Evolutionary conservation across 306 rosid species (phyloP).

Genomic region (Castanospermum australe): DNA sequence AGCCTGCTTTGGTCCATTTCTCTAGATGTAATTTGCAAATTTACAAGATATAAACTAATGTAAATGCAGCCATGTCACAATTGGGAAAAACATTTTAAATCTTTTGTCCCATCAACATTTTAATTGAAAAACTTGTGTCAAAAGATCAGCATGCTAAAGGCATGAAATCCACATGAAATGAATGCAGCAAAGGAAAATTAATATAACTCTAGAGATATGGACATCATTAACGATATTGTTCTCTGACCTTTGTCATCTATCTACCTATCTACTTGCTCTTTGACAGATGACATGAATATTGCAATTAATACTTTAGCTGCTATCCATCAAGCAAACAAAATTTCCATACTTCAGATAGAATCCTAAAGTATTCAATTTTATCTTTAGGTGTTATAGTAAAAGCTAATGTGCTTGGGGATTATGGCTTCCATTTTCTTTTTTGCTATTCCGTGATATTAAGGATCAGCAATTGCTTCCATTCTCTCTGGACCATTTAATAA

Average conservation of each 20-base stretch:
- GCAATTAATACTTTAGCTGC: not conserved
- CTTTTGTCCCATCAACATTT: not conserved
- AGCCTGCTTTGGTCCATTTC: not conserved
- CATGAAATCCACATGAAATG: not conserved
- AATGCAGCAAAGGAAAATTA: not conserved
- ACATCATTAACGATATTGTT: not conserved
- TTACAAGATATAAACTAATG: not conserved
- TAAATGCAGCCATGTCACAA: not conserved
- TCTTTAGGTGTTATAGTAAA: not conserved
- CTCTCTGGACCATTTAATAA: not conserved
- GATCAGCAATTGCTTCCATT: not conserved
- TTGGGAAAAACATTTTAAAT: not conserved
- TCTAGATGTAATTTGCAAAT: not conserved
- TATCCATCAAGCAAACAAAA: not conserved
- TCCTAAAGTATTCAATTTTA: not conserved
- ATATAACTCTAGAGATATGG: not conserved
- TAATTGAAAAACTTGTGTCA: not conserved
- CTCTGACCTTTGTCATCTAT: not conserved
- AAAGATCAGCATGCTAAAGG: not conserved
- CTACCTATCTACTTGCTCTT: not conserved
- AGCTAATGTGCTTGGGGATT: not conserved
- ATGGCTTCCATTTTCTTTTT: not conserved
- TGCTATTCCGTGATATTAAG: not conserved
- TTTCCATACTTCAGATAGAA: constrained; percentile 3
- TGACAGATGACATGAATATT: not conserved